phyloP scores from a whole-genome alignment of 2,329 filamentous ascomycete genomes.

The Annulohypoxylon truncatum region DNA sequence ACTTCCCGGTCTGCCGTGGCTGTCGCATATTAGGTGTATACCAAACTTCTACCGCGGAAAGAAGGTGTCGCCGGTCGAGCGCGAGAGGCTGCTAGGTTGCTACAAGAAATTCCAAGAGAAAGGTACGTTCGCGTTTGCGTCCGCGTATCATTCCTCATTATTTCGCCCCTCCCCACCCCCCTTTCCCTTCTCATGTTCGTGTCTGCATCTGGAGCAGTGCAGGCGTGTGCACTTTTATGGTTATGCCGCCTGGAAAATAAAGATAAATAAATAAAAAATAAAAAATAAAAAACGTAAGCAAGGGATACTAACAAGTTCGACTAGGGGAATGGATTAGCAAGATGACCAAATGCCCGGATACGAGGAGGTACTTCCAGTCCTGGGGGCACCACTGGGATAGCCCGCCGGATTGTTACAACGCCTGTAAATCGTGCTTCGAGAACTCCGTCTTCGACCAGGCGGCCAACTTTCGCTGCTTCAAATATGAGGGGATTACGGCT shows the following conservation, averaged over 20 bases:
- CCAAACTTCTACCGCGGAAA: neutral
- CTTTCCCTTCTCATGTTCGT: too few relatives aligned
- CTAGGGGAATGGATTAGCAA: neutral
- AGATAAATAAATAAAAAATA: too few relatives aligned
- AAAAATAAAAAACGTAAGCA: neutral
- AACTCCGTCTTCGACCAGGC: neutral
- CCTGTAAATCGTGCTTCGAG: slow-evolving; percentile 1
- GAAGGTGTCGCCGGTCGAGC: neutral
- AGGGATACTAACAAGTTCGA: neutral
- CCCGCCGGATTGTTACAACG: slow-evolving; percentile 7
- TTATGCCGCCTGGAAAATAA: too few relatives aligned
- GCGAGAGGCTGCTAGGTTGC: neutral
- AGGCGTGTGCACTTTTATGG: too few relatives aligned
- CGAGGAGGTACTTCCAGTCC: neutral
- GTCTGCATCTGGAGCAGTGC: too few relatives aligned
- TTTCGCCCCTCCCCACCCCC: neutral
- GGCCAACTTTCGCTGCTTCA: slow-evolving; percentile 1
- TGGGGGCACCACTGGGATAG: slow-evolving; percentile 11
- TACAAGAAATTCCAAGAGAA: neutral
- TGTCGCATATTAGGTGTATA: neutral
- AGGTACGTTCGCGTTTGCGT: neutral
- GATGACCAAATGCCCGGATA: neutral
- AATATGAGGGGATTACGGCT: neutral
- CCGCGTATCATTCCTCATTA: too few relatives aligned
- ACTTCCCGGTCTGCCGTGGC: neutral